Evolutionary conservation across 106 monocot species (phyloP).

Genomic region (Triglochin maritima): DNA sequence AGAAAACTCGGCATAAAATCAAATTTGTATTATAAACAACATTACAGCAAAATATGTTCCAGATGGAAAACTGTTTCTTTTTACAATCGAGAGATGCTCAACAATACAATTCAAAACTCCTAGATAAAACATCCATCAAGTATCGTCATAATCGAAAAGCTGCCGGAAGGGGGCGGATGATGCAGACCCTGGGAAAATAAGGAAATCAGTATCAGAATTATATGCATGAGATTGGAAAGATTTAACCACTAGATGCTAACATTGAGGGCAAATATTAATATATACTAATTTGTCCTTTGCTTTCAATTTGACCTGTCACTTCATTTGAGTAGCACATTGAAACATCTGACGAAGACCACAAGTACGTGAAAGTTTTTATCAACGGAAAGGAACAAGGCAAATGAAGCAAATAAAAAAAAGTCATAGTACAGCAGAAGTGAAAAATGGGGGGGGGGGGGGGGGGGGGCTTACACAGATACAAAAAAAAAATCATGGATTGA

Average conservation of each 20-base stretch:
- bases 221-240: background rate
- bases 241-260: background rate
- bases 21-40: slow-evolving; percentile 1
- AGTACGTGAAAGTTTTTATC: no score
- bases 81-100: slow-evolving; percentile 11
- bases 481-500: no score
- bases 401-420: no score
- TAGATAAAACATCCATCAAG: slow-evolving; percentile 11
- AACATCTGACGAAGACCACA: no score
- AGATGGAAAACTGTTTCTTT: background rate
- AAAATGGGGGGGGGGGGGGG: no score
- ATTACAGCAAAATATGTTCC: slow-evolving; percentile 1
- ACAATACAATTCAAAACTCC: slow-evolving; percentile 10
- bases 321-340: no score
- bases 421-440: no score
- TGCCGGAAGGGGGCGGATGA: slow-evolving; percentile 2
- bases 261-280: background rate
- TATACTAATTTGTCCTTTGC: background rate
- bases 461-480: no score
- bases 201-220: slow-evolving; percentile 9
- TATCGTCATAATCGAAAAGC: slow-evolving; percentile 7
- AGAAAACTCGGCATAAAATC: background rate
- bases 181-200: slow-evolving; percentile 7
- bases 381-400: no score
- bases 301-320: no score